These are phyloP conservation scores for Aspergillus coremiiformis DNA, from an alignment of 495 filamentous ascomycete genomes.

Conservation along the genomic window DNA sequence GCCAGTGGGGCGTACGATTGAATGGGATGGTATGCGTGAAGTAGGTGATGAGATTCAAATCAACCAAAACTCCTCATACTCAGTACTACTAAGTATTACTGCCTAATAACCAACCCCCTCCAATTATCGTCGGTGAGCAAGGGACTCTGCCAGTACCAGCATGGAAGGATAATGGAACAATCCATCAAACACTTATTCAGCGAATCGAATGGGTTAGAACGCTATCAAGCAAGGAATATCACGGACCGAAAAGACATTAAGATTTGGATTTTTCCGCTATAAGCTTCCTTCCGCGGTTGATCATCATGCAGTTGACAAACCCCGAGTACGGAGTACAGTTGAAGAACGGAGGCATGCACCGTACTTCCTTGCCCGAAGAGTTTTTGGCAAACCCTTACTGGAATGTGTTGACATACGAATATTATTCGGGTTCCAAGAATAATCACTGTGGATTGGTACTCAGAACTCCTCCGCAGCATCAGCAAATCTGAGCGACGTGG, in stretches of 20 bases:
- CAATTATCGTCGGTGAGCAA: too few species aligned
- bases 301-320: background rate
- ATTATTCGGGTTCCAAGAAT: background rate
- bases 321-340: background rate
- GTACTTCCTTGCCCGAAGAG: too few species aligned
- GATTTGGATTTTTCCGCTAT: too few species aligned
- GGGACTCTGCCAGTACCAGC: background rate
- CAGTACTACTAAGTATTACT: too few species aligned
- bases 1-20: slow-evolving; percentile 2
- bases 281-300: background rate
- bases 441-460: background rate
- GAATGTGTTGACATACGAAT: background rate
- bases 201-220: background rate
- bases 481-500: background rate
- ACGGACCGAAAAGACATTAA: too few species aligned
- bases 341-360: background rate
- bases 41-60: background rate
- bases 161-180: background rate
- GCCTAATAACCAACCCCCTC: too few species aligned
- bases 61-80: background rate
- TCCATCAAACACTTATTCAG: background rate
- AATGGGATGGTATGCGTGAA: background rate
- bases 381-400: background rate
- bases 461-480: too few species aligned
- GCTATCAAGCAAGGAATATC: too few species aligned